Percentiles rank a stretch among this genome's conserved stretches.
Evolutionary conservation across 805 yeast genomes (phyloP).

Genomic region (Pachysolen tannophilus): DNA sequence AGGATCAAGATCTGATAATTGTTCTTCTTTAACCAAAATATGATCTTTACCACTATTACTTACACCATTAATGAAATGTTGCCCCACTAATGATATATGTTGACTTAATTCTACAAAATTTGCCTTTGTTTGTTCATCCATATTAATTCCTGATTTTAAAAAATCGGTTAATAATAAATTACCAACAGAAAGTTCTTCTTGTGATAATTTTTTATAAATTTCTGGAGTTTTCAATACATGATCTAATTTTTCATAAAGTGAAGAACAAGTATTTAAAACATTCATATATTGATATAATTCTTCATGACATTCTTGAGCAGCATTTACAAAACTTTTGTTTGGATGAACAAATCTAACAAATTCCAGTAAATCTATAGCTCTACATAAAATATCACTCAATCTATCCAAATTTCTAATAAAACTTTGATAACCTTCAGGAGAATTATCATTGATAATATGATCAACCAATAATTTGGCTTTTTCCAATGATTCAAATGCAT

Average conservation of each 20-base stretch:
- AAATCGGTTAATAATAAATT: conserved; percentile 75
- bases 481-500: conserved; percentile 54
- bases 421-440: conserved; percentile 32
- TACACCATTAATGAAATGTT: conserved; percentile 56
- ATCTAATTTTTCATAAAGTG: conserved; percentile 52
- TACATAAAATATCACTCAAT: conserved; percentile 79
- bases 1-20: conserved; percentile 19
- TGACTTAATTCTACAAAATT: conserved; percentile 75
- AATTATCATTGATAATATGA: conserved; percentile 40
- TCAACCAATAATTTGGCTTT: conserved; percentile 58
- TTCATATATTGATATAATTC: conserved; percentile 92
- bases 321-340: conserved; percentile 53
- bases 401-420: conserved; percentile 70
- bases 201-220: conserved; percentile 32
- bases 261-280: conserved; percentile 75
- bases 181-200: conserved; percentile 82
- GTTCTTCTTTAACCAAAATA: conserved; percentile 19
- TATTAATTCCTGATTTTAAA: conserved; percentile 81
- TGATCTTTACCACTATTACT: conserved; percentile 18
- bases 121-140: conserved; percentile 55
- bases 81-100: conserved; percentile 73
- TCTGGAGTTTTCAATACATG: conserved; percentile 39
- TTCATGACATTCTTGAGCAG: conserved; percentile 85
- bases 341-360: conserved; percentile 89
- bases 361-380: conserved; percentile 91